phyloP scores from a whole-genome alignment of 2,329 filamentous ascomycete genomes.

The Simplicillium aogashimaense region DNA sequence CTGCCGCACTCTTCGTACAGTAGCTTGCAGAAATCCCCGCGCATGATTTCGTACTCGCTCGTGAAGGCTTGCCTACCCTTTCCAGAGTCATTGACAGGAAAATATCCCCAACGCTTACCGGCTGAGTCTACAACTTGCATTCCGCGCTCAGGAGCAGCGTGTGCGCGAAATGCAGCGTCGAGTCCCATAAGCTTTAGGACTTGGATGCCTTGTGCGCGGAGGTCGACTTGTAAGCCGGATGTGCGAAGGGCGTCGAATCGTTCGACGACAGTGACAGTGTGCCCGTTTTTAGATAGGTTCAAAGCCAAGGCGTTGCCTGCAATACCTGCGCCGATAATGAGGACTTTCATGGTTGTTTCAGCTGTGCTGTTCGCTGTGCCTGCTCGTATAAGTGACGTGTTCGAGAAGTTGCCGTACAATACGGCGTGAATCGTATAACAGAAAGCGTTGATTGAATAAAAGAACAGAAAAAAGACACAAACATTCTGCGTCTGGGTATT shows the following conservation, averaged over 20 bases:
- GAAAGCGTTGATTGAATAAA: neutral
- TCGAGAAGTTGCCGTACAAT: too few relatives aligned
- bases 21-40: slow-evolving; percentile 37
- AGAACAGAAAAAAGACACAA: neutral
- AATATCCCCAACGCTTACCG: slow-evolving; percentile 25
- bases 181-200: slow-evolving; percentile 42
- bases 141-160: slow-evolving; percentile 34
- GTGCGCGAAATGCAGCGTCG: slow-evolving; percentile 28
- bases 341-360: slow-evolving; percentile 14
- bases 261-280: slow-evolving; percentile 32
- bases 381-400: too few relatives aligned
- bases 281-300: slow-evolving; percentile 30
- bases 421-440: too few relatives aligned
- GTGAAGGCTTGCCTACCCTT: slow-evolving; percentile 26
- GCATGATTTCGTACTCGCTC: slow-evolving; percentile 44
- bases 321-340: slow-evolving; percentile 22
- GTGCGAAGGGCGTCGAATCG: slow-evolving; percentile 28
- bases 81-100: slow-evolving; percentile 18
- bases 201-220: slow-evolving; percentile 39
- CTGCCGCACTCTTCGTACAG: slow-evolving; percentile 24
- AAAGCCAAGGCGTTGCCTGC: slow-evolving; percentile 34
- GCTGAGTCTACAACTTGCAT: slow-evolving; percentile 29
- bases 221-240: slow-evolving; percentile 42
- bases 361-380: neutral
- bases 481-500: neutral